Percentiles rank a stretch among this genome's conserved stretches.
Conservation (phyloP, 306 rosid species). For the Trichosanthes cucumerina region DNA sequence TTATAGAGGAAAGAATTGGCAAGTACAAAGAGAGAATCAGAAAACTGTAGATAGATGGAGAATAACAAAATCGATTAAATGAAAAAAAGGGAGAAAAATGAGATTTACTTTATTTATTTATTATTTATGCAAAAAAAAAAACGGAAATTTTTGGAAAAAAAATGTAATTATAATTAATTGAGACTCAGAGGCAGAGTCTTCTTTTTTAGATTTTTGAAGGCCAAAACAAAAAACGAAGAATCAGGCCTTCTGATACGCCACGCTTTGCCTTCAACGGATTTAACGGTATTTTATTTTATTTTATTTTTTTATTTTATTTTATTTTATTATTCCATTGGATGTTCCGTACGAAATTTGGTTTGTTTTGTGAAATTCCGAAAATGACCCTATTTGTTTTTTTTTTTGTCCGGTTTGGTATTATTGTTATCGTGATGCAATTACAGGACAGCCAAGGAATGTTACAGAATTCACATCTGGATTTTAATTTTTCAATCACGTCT, state of each 20-base stretch:
- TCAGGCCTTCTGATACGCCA: not conserved
- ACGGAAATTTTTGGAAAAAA: not conserved
- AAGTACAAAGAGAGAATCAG: conserved; percentile 5
- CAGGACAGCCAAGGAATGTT: not conserved
- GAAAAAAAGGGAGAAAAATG: not conserved
- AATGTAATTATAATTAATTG: not conserved
- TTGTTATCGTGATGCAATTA: not conserved
- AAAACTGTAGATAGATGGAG: not conserved
- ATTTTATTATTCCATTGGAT: not conserved
- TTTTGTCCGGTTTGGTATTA: not conserved
- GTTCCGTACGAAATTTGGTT: not conserved
- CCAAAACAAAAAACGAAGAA: not conserved
- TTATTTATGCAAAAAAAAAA: not conserved
- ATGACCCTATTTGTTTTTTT: not conserved
- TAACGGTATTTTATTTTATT: conserved; percentile 9
- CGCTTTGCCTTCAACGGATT: conserved; percentile 18
- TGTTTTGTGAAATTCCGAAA: not conserved
- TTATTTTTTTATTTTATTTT: not conserved
- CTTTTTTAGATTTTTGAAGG: not conserved
- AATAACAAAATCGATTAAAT: not conserved
- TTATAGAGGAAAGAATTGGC: conserved; percentile 1
- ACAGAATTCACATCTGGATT: not conserved
- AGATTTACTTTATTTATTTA: not conserved
- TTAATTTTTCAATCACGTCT: not conserved
- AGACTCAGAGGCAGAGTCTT: not conserved